Base-by-base conservation (phyloP, 306 rosid species). In the Corylus heterophylla region DNA sequence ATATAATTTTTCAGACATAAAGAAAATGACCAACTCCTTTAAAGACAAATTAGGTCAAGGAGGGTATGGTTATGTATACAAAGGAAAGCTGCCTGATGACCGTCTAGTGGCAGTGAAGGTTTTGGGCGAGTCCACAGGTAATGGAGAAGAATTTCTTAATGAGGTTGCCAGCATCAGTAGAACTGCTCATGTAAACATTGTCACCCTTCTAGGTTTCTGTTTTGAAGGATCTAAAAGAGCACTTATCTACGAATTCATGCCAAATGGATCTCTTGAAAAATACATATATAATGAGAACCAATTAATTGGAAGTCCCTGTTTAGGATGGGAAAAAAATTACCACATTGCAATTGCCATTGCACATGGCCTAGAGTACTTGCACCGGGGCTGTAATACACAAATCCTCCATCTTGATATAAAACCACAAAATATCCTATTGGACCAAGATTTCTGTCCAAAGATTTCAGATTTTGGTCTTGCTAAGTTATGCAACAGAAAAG, bases 101-200 rank as follows among this genome's bases (percentile, higher is more conserved):
- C 75, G 39, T 80, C 74, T 25, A 16, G 88, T 82, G 16, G 89
- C 85, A 0, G 85, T 86, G 18, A 88, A 88, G 68, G 59, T 86
- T 14, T 29, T 86, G 7, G 71, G n/a, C 0, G 82, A 81, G 13
- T 59, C 82, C 0, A 66, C 71, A 29, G 80, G 80, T 39, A 68
- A 67, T 35, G 91, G 80, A 25, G 88, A 85, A 71, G 89, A 88
- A 16, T 83, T 88, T 49, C 52, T 85, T 7, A 85, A 88, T 59
- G 88, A 88, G 76, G 86, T 88, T 25, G 85, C 61, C 0, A 85
- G 88, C 51, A 88, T 88, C 44, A 84, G 83, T 3, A 74, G 83
- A 78, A 77, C 88, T 8, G 84, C 87, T 2, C 85, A 84, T 44
- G 82, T 82, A 13, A 86, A 89, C 14, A 39, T 84, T 68, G 87